Percentiles rank a stretch among this genome's conserved stretches.
phyloP scores from a whole-genome alignment of 371 early-diverging fungal species.

The Zopfochytrium polystomum region DNA sequence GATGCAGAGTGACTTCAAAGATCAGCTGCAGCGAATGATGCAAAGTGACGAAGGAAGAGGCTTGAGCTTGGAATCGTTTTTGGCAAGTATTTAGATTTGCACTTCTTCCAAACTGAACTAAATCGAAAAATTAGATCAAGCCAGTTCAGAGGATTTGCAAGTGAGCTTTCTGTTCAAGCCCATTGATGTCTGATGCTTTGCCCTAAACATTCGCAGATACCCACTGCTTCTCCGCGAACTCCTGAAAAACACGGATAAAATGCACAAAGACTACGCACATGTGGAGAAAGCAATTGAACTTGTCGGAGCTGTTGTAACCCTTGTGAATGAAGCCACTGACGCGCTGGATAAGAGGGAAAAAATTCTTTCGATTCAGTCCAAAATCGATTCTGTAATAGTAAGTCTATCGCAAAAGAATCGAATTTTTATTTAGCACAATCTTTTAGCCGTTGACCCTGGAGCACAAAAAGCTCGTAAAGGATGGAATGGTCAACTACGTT shows the following conservation, averaged over 20 bases:
- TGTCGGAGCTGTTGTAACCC: slow-evolving; percentile 48
- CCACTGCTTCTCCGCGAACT: slow-evolving; percentile 47
- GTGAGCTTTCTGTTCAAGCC: slow-evolving; percentile 15
- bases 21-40: slow-evolving; percentile 37
- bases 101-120: not conserved
- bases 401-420: slow-evolving; percentile 5
- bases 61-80: slow-evolving; percentile 50
- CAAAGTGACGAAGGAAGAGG: slow-evolving; percentile 44
- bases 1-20: slow-evolving; percentile 38
- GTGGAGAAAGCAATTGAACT: slow-evolving; percentile 39
- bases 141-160: slow-evolving; percentile 59
- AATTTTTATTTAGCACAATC: not conserved
- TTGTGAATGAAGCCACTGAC: slow-evolving; percentile 50
- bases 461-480: slow-evolving; percentile 43
- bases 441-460: slow-evolving; percentile 35
- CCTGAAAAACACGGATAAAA: slow-evolving; percentile 40
- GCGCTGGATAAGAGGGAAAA: slow-evolving; percentile 44
- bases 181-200: slow-evolving; percentile 2
- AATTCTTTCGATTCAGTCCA: slow-evolving; percentile 32
- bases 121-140: slow-evolving; percentile 41
- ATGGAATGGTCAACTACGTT: slow-evolving; percentile 35
- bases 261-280: slow-evolving; percentile 33
- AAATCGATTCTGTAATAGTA: slow-evolving; percentile 41
- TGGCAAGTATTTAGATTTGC: slow-evolving; percentile 26
- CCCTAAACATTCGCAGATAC: slow-evolving; percentile 29